These are phyloP conservation scores for Vicia faba DNA, from an alignment of 306 rosid genomes.

Conservation along the genomic window DNA sequence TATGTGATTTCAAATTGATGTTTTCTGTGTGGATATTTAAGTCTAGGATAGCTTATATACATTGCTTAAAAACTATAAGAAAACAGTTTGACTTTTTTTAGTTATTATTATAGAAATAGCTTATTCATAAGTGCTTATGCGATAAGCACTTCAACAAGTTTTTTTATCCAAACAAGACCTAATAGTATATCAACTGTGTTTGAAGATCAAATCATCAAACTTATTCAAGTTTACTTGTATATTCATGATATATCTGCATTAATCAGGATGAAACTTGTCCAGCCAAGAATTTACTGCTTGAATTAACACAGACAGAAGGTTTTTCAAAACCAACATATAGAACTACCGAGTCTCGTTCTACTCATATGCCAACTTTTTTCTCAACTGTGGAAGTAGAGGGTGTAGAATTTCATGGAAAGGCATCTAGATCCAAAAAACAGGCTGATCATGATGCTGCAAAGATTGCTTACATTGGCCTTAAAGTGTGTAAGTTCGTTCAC, in stretches of 20 bases:
- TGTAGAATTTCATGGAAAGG: constrained; percentile 44
- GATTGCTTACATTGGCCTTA: constrained; percentile 44
- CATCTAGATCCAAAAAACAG: constrained; percentile 43
- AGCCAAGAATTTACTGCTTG: constrained; percentile 55
- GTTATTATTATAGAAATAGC: neutral
- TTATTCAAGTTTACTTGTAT: neutral
- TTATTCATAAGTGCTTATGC: neutral
- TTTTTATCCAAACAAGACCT: neutral
- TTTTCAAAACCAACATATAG: constrained; percentile 44
- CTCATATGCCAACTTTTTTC: constrained; percentile 43
- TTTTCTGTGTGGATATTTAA: too few species aligned
- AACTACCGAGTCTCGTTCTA: constrained; percentile 37
- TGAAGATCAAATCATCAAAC: neutral
- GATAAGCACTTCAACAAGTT: neutral
- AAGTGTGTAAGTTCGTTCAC: constrained; percentile 42
- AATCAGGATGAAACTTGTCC: constrained; percentile 41
- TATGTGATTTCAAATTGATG: neutral
- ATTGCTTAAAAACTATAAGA: too few species aligned
- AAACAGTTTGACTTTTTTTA: neutral
- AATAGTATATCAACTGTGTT: neutral
- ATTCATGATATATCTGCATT: neutral
- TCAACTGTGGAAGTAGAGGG: constrained; percentile 48
- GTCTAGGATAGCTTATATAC: too few species aligned
- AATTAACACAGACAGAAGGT: constrained; percentile 48
- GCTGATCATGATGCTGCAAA: constrained; percentile 56